Conservation (phyloP, 2,329 filamentous ascomycete species). For the Balansia obtecta region DNA sequence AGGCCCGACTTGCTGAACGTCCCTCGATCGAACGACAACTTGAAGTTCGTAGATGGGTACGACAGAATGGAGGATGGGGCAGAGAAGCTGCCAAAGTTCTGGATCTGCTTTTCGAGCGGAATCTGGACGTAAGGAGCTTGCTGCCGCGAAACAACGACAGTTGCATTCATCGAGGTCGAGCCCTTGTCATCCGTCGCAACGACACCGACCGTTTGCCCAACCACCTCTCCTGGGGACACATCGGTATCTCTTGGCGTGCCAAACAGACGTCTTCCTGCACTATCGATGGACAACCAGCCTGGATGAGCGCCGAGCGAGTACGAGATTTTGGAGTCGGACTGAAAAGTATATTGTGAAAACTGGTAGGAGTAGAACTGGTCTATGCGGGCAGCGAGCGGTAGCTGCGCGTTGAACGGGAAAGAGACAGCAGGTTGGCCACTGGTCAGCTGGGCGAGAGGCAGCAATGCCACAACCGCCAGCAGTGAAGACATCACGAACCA, state of each 20-base stretch:
- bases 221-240: slow-evolving; percentile 35
- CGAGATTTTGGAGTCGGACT: slow-evolving; percentile 46
- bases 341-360: slow-evolving; percentile 65
- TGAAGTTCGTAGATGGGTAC: slow-evolving; percentile 40
- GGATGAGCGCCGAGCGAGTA: slow-evolving; percentile 59
- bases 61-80: slow-evolving; percentile 46
- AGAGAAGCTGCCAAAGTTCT: slow-evolving; percentile 44
- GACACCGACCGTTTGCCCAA: slow-evolving; percentile 51
- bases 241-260: slow-evolving; percentile 53
- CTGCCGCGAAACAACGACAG: slow-evolving; percentile 54
- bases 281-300: slow-evolving; percentile 63
- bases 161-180: slow-evolving; percentile 50
- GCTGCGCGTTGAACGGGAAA: slow-evolving; percentile 75
- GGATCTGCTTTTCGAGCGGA: slow-evolving; percentile 46
- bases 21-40: slow-evolving; percentile 37
- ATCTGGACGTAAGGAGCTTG: slow-evolving; percentile 39
- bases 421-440: slow-evolving; percentile 29
- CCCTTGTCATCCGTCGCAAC: slow-evolving; percentile 56
- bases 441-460: slow-evolving; percentile 19
- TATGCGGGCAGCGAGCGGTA: slow-evolving; percentile 65
- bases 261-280: slow-evolving; percentile 48
- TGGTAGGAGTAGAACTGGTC: slow-evolving; percentile 55
- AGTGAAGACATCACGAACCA: slow-evolving; percentile 17
- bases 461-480: slow-evolving; percentile 13
- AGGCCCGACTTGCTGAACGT: slow-evolving; percentile 51